A percentile compares a stretch with the other conserved stretches of the same genome.
Conservation (phyloP, 2,329 filamentous ascomycete species). For the Ophiosphaerella narmari region DNA sequence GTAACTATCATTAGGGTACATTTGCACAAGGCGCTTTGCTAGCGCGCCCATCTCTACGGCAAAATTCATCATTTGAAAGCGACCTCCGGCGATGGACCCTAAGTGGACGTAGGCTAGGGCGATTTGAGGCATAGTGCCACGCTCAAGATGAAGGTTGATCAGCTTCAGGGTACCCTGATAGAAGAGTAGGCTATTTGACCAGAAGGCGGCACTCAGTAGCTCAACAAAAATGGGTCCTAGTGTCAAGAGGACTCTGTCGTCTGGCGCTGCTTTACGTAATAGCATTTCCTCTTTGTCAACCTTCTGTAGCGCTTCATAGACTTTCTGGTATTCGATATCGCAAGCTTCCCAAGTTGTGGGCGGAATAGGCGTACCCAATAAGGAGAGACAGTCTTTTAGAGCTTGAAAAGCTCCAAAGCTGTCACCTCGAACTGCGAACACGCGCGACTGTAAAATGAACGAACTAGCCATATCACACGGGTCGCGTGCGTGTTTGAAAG, state of each 20-base stretch:
- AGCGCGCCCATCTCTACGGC: slow-evolving; percentile 68
- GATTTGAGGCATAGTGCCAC: slow-evolving; percentile 70
- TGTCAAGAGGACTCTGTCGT: slow-evolving; percentile 62
- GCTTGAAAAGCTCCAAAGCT: slow-evolving; percentile 69
- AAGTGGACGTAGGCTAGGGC: slow-evolving; percentile 71
- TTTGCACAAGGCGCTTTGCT: slow-evolving; percentile 67
- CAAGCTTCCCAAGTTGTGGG: slow-evolving; percentile 74
- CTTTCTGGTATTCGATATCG: slow-evolving; percentile 71
- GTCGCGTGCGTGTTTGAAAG: slow-evolving; percentile 72
- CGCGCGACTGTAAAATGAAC: slow-evolving; percentile 80
- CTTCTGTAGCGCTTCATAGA: slow-evolving; percentile 35
- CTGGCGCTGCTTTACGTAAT: slow-evolving; percentile 40
- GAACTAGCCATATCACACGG: slow-evolving; percentile 81
- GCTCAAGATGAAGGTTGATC: slow-evolving; percentile 66
- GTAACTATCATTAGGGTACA: slow-evolving; percentile 60
- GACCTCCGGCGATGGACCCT: slow-evolving; percentile 67
- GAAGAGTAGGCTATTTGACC: slow-evolving; percentile 73
- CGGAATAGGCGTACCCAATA: slow-evolving; percentile 69
- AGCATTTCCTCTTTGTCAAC: slow-evolving; percentile 59
- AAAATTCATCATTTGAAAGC: slow-evolving; percentile 73
- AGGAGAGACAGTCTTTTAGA: slow-evolving; percentile 69
- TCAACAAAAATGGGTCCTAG: slow-evolving; percentile 73
- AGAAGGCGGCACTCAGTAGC: slow-evolving; percentile 71
- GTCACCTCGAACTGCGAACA: slow-evolving; percentile 76
- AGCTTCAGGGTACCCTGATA: slow-evolving; percentile 72